Evolutionary conservation across 768 basidiomycete genomes (phyloP).

Genomic region (Collybia sp.): DNA sequence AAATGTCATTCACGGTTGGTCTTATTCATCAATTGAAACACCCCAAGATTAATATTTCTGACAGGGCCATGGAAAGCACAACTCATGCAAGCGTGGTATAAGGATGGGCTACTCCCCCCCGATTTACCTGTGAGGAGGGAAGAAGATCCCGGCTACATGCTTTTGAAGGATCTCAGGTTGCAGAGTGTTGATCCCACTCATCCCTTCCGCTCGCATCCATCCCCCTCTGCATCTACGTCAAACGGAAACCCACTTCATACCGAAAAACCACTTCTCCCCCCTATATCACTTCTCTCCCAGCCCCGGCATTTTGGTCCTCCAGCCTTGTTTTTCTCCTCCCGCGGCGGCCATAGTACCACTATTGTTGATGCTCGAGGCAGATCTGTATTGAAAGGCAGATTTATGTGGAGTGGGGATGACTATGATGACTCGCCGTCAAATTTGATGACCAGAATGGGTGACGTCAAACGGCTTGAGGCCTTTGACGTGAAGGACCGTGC

Average conservation of each 20-base stretch:
- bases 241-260: slow-evolving; percentile 11
- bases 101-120: slow-evolving; percentile 76
- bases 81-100: slow-evolving; percentile 88
- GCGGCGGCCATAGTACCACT: slow-evolving; percentile 86
- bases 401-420: slow-evolving; percentile 74
- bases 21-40: background rate
- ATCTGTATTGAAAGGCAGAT: slow-evolving; percentile 77
- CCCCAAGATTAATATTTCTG: slow-evolving; percentile 9
- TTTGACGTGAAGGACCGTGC: slow-evolving; percentile 75
- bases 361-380: slow-evolving; percentile 85
- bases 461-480: slow-evolving; percentile 79
- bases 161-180: slow-evolving; percentile 69
- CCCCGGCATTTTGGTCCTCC: slow-evolving; percentile 84
- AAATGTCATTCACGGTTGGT: slow-evolving; percentile 69
- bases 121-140: slow-evolving; percentile 80
- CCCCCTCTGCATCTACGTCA: slow-evolving; percentile 23
- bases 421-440: slow-evolving; percentile 30
- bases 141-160: slow-evolving; percentile 61
- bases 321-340: slow-evolving; percentile 80
- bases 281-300: slow-evolving; percentile 74
- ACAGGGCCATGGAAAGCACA: slow-evolving; percentile 85
- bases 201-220: slow-evolving; percentile 57
- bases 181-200: slow-evolving; percentile 80
- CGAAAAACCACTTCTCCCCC: slow-evolving; percentile 59
- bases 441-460: slow-evolving; percentile 56